Evolutionary conservation across 352 stramenopile species (phyloP).

Genomic region (Globisporangium nodosum): DNA sequence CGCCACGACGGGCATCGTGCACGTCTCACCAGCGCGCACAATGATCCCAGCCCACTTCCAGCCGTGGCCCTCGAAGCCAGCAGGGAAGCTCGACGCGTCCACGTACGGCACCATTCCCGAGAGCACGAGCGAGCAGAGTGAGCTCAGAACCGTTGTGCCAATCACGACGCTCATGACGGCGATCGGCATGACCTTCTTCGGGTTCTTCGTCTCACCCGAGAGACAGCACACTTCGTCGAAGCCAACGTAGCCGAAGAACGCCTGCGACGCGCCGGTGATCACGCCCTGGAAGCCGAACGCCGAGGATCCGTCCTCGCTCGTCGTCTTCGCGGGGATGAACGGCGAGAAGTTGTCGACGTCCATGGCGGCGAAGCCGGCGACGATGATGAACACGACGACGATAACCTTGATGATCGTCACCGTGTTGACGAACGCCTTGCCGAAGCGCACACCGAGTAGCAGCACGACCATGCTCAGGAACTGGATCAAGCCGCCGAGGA

Average conservation of each 20-base stretch:
- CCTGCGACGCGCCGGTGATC: slow-evolving; percentile 76
- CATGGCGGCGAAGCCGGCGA: slow-evolving; percentile 77
- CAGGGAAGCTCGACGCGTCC: slow-evolving; percentile 37
- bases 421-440: slow-evolving; percentile 85
- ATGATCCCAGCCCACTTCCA: slow-evolving; percentile 42
- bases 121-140: slow-evolving; percentile 79
- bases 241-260: slow-evolving; percentile 92
- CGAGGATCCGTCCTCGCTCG: slow-evolving; percentile 17
- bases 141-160: slow-evolving; percentile 59
- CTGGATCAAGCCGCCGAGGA: slow-evolving; percentile 52
- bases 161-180: slow-evolving; percentile 77
- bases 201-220: slow-evolving; percentile 72
- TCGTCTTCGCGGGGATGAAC: slow-evolving; percentile 51
- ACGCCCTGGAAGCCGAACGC: slow-evolving; percentile 58
- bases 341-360: slow-evolving; percentile 75
- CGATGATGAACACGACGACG: slow-evolving; percentile 88
- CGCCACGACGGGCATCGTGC: slow-evolving; percentile 93
- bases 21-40: slow-evolving; percentile 49
- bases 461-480: slow-evolving; percentile 60
- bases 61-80: slow-evolving; percentile 39
- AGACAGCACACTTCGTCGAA: slow-evolving; percentile 94
- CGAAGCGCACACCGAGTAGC: slow-evolving; percentile 73
- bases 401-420: slow-evolving; percentile 66
- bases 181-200: slow-evolving; percentile 69
- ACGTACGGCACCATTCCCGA: slow-evolving; percentile 68